phyloP scores from a whole-genome alignment of 768 basidiomycete genomes.

The Russula griseocarnosa region DNA sequence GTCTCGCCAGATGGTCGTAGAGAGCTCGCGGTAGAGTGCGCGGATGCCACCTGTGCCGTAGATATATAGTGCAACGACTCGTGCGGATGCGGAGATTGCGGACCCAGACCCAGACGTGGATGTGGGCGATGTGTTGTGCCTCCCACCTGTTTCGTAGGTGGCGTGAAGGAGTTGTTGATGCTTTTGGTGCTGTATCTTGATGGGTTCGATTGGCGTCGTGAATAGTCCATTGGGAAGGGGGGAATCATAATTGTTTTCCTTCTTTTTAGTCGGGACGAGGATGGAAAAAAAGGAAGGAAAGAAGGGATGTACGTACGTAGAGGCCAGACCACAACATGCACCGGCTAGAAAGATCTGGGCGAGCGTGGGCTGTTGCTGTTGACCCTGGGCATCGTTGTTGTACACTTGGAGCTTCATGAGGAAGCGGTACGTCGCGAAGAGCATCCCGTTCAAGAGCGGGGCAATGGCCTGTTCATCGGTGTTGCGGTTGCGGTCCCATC shows the following conservation, averaged over 20 bases:
- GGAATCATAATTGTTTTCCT: not conserved
- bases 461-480: slow-evolving; percentile 49
- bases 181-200: slow-evolving; percentile 83
- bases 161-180: slow-evolving; percentile 33
- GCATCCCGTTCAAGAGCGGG: slow-evolving; percentile 78
- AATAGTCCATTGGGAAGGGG: slow-evolving; percentile 52
- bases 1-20: slow-evolving; percentile 72
- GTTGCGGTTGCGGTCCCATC: not conserved
- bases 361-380: slow-evolving; percentile 45
- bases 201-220: slow-evolving; percentile 79
- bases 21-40: slow-evolving; percentile 75
- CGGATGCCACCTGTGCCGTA: slow-evolving; percentile 51
- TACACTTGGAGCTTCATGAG: slow-evolving; percentile 66
- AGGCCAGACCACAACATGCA: slow-evolving; percentile 70
- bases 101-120: too few relatives aligned
- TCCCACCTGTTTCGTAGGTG: too few relatives aligned
- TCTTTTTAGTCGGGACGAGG: not conserved
- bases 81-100: slow-evolving; percentile 36
- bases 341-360: slow-evolving; percentile 75
- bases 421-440: slow-evolving; percentile 82
- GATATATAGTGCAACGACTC: slow-evolving; percentile 52
- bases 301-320: slow-evolving; percentile 54
- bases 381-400: slow-evolving; percentile 38
- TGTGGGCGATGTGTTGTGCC: slow-evolving; percentile 24
- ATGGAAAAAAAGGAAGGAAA: too few relatives aligned